A percentile compares a stretch with the other conserved stretches of the same genome.
phyloP scores from a whole-genome alignment of 2,329 filamentous ascomycete species.

The Gaeumannomyces tritici region DNA sequence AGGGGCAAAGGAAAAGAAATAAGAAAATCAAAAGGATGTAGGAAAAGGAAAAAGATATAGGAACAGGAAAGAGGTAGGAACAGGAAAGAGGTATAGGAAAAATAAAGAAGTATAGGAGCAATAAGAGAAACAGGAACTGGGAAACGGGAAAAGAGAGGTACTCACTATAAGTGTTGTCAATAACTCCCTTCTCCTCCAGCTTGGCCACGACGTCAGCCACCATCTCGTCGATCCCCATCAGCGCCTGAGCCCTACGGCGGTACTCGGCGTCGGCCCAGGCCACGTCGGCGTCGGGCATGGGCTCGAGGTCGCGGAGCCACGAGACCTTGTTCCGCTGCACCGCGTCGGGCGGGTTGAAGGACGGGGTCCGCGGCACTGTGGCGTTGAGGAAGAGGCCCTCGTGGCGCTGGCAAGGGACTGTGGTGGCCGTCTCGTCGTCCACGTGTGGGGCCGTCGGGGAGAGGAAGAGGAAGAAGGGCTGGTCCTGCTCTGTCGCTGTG shows the following conservation, averaged over 20 bases:
- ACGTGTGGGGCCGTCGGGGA: slow-evolving; percentile 13
- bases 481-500: slow-evolving; percentile 5
- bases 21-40: too few relatives aligned
- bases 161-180: slow-evolving; percentile 15
- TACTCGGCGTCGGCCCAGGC: slow-evolving; percentile 12
- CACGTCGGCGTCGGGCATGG: slow-evolving; percentile 10
- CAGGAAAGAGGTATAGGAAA: too few relatives aligned
- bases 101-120: too few relatives aligned
- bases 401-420: slow-evolving; percentile 10
- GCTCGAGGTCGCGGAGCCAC: slow-evolving; percentile 11
- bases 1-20: too few relatives aligned
- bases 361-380: slow-evolving; percentile 11
- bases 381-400: slow-evolving; percentile 10
- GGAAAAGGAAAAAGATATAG: too few relatives aligned
- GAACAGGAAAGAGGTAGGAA: too few relatives aligned
- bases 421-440: slow-evolving; percentile 22
- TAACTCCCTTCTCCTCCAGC: slow-evolving; percentile 15
- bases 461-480: slow-evolving; percentile 14
- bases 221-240: slow-evolving; percentile 22
- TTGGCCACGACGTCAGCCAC: slow-evolving; percentile 18
- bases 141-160: too few relatives aligned
- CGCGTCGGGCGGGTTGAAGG: slow-evolving; percentile 15
- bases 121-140: too few relatives aligned
- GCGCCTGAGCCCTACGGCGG: slow-evolving; percentile 12
- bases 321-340: slow-evolving; percentile 10